Evolutionary conservation across 441 rosid genomes (phyloP), one percentile per base, ranked within the genome.

Genomic region (Omphalea diandra): DNA sequence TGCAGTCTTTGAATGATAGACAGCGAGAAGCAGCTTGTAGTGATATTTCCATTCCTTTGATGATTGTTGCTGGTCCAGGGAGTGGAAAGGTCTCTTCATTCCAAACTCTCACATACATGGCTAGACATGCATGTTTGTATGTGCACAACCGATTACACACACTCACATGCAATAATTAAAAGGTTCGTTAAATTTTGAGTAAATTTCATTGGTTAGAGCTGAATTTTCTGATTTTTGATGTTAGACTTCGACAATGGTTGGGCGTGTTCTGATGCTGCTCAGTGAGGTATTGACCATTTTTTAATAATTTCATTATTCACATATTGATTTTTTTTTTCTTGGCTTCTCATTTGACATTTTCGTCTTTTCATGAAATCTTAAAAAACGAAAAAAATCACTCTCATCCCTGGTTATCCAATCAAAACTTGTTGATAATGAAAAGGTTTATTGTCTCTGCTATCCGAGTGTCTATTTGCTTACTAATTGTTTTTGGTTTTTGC

Each of bases 31-130:
- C 98, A 15, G 98, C 97, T n/a, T 87, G 86, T 75, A 80, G 85
- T 80, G 79, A 89, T 72, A 85, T 89, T 61, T 83, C 94, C 41
- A 79, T 80, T 18, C 97, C 98, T 80, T 86, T 87, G 67, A 88
- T 94, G 97, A 90, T 94, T 79, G 85, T 81, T 54, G 98, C 98
- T 74, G 98, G 98, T 79, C 97, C 97, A 33, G 97, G 98, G 75
- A 94, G 98, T 68, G 97, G 98, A 74, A 94, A 94, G 97, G 97
- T 87, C 44, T 77, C 62, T 74, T 22, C 59, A 40, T 55, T 10
- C n/a, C 35, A 31, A 59, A 20, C 26, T 22, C 4, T 65, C 41
- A 17, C 29, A 8, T 31, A 70, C 44, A 33, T 56, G 29, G 29
- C 22, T 14, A 20, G 7, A 26, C 7, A 27, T 14, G 33, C 14